These are phyloP conservation scores for Vitis hybrid DNA, from an alignment of 177 flowering plant species.

Conservation along the genomic window DNA sequence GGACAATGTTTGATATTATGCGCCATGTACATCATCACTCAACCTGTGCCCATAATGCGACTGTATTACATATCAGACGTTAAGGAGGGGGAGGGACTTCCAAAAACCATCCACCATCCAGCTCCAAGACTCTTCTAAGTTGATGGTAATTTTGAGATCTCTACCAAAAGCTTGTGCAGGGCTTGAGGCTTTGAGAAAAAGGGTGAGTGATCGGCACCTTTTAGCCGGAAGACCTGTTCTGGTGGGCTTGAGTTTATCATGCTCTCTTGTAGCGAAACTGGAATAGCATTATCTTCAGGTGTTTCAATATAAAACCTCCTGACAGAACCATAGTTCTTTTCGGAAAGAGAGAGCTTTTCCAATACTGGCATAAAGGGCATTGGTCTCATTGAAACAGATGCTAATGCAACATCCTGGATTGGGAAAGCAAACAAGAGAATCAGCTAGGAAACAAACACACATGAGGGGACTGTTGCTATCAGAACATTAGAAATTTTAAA, in stretches of 20 bases:
- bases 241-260: slow-evolving; percentile 77
- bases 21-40: not conserved
- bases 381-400: slow-evolving; percentile 92
- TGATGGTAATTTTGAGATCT: slow-evolving; percentile 58
- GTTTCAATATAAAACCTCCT: slow-evolving; percentile 85
- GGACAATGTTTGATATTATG: not conserved
- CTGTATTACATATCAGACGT: not conserved
- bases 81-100: not conserved
- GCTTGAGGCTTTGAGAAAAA: slow-evolving; percentile 99
- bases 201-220: slow-evolving; percentile 95
- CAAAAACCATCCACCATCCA: not conserved
- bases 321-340: slow-evolving; percentile 71
- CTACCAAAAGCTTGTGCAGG: slow-evolving; percentile 74
- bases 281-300: slow-evolving; percentile 72
- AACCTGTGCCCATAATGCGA: not conserved
- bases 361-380: slow-evolving; percentile 87
- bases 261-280: slow-evolving; percentile 59
- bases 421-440: slow-evolving; percentile 8
- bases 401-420: slow-evolving; percentile 82
- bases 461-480: no score
- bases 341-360: slow-evolving; percentile 81
- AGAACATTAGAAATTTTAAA: no score
- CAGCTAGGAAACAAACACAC: not conserved
- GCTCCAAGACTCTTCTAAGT: slow-evolving; percentile 3
- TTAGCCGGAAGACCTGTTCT: slow-evolving; percentile 66